Evolutionary conservation across 148 eudicot genomes (phyloP).

Genomic region (Silene conica): DNA sequence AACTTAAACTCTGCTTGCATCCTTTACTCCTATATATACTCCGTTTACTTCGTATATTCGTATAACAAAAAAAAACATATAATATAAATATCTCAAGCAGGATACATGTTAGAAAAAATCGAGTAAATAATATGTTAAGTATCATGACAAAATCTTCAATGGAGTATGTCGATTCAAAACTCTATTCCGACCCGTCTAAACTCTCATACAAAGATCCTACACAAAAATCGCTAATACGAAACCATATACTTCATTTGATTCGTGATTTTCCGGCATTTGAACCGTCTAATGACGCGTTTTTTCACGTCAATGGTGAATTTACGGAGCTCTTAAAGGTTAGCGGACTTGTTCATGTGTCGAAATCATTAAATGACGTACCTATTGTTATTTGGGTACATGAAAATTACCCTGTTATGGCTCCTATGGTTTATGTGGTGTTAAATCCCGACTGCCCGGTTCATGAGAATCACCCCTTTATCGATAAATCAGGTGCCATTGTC

Average conservation of each 20-base stretch:
- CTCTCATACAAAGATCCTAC: slow-evolving; percentile 43
- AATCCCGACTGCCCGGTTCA: slow-evolving; percentile 18
- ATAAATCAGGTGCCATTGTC: slow-evolving; percentile 34
- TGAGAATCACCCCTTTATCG: slow-evolving; percentile 33
- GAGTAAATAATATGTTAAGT: too few relatives aligned
- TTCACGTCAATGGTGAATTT: slow-evolving; percentile 38
- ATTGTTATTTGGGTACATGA: slow-evolving; percentile 52
- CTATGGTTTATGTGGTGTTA: slow-evolving; percentile 29
- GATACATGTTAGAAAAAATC: too few relatives aligned
- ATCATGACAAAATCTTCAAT: slow-evolving; percentile 19
- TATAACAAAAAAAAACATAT: too few relatives aligned
- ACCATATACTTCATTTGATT: slow-evolving; percentile 35
- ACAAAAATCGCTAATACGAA: slow-evolving; percentile 45
- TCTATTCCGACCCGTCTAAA: slow-evolving; percentile 27
- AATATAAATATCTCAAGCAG: too few relatives aligned
- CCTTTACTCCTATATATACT: too few relatives aligned
- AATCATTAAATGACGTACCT: slow-evolving; percentile 19
- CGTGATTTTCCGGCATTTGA: slow-evolving; percentile 34
- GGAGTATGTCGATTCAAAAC: slow-evolving; percentile 34
- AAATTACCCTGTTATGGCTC: slow-evolving; percentile 37
- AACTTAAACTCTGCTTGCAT: neutral
- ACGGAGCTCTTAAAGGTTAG: slow-evolving; percentile 32
- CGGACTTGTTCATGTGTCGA: slow-evolving; percentile 33
- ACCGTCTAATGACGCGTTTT: slow-evolving; percentile 30
- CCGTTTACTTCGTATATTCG: too few relatives aligned